phyloP scores from a whole-genome alignment of 805 yeast genomes.

The Zygosaccharomyces lentus region DNA sequence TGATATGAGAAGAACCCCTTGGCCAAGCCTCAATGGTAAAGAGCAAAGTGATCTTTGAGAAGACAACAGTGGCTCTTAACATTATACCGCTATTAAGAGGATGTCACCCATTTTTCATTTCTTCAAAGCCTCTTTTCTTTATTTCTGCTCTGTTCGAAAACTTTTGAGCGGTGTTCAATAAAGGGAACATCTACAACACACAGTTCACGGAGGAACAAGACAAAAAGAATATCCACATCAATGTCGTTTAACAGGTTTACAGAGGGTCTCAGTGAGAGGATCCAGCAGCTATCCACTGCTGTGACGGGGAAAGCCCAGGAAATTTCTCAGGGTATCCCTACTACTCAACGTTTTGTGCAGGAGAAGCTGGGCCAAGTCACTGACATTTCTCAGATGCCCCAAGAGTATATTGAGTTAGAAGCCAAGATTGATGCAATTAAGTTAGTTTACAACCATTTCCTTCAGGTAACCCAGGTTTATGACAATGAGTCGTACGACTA shows the following conservation, averaged over 20 bases:
- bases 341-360: constrained; percentile 74
- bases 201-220: not conserved
- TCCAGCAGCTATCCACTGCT: constrained; percentile 31
- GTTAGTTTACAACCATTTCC: constrained; percentile 55
- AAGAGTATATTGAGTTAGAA: constrained; percentile 74
- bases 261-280: constrained; percentile 26
- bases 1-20: too few species aligned
- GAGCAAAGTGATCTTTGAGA: too few species aligned
- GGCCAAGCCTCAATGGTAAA: too few species aligned
- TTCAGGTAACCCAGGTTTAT: constrained; percentile 51
- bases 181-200: not conserved
- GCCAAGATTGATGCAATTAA: constrained; percentile 68
- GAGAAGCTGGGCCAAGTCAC: constrained; percentile 76
- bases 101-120: too few species aligned
- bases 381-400: constrained; percentile 80
- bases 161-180: not conserved
- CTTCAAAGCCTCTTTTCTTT: not conserved
- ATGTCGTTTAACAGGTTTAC: constrained; percentile 34
- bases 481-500: constrained; percentile 80
- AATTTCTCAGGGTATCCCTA: constrained; percentile 53
- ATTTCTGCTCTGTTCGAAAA: not conserved
- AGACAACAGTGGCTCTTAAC: too few species aligned
- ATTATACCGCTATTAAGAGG: too few species aligned
- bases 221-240: not conserved
- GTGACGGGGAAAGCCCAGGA: constrained; percentile 37